These are phyloP conservation scores for Waltergamsia citrina DNA, from an alignment of 2,329 filamentous ascomycete genomes.

Conservation along the genomic window DNA sequence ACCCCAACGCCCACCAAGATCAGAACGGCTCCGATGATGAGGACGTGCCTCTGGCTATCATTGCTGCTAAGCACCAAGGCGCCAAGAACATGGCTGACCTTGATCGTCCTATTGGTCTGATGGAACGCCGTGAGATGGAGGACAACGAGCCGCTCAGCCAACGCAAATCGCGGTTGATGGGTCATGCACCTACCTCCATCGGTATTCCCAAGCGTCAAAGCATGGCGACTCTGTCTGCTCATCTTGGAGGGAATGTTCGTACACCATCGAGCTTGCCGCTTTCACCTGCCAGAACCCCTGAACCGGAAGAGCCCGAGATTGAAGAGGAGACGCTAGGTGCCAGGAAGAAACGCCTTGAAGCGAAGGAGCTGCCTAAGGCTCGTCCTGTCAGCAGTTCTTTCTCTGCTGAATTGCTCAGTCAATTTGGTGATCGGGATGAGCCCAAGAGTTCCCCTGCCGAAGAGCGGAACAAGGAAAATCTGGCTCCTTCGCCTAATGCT, in stretches of 20 bases:
- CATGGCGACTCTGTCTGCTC: conserved; percentile 30
- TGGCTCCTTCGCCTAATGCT: conserved; percentile 7
- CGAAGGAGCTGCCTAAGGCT: conserved; percentile 42
- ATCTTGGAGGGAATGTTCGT: conserved; percentile 5
- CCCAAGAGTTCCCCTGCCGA: not conserved
- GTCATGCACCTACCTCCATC: conserved; percentile 39
- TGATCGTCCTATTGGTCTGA: conserved; percentile 60
- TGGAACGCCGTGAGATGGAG: conserved; percentile 76
- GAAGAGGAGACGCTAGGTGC: conserved; percentile 59
- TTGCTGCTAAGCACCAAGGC: conserved; percentile 54
- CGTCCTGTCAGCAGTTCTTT: conserved; percentile 58
- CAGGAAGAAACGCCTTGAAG: conserved; percentile 55
- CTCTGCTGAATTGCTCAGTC: conserved; percentile 57
- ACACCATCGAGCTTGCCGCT: conserved; percentile 2
- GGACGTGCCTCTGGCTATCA: conserved; percentile 78
- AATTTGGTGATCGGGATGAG: conserved; percentile 43
- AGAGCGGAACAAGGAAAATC: conserved; percentile 25
- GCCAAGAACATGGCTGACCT: conserved; percentile 41
- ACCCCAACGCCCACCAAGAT: conserved; percentile 37
- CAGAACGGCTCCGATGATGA: conserved; percentile 55
- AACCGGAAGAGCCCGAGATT: conserved; percentile 46
- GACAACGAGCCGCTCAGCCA: conserved; percentile 84
- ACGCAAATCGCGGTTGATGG: conserved; percentile 66
- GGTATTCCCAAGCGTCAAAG: conserved; percentile 30
- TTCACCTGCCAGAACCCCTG: conserved; percentile 11